Conservation (phyloP, 371 early-diverging fungal genomes). For the Neoconidiobolus thromboides region DNA sequence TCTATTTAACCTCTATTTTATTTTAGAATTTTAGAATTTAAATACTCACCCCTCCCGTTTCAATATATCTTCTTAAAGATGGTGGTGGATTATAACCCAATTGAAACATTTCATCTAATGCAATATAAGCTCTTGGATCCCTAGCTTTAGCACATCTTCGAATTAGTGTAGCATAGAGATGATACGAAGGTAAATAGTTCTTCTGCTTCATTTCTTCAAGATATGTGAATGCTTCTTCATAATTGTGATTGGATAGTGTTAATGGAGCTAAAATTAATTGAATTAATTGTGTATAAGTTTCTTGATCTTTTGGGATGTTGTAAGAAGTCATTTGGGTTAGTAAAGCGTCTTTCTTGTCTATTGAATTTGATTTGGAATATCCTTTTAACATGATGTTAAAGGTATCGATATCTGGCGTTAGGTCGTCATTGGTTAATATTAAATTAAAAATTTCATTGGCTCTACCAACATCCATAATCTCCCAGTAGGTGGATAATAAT, state of each 20-base stretch:
- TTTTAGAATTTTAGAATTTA: too few relatives aligned
- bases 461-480: background rate
- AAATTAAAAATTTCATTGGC: background rate
- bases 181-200: constrained; percentile 35
- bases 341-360: constrained; percentile 28
- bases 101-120: constrained; percentile 49
- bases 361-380: constrained; percentile 26
- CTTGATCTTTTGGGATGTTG: constrained; percentile 26
- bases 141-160: constrained; percentile 34
- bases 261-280: constrained; percentile 15
- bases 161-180: constrained; percentile 29
- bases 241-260: constrained; percentile 20
- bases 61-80: constrained; percentile 14
- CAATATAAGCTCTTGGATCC: constrained; percentile 44
- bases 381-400: constrained; percentile 37
- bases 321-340: constrained; percentile 33
- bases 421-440: constrained; percentile 8
- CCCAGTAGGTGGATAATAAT: background rate
- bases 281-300: constrained; percentile 37
- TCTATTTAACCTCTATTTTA: too few relatives aligned
- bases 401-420: constrained; percentile 32
- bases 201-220: constrained; percentile 57
- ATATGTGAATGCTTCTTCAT: constrained; percentile 56
- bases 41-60: constrained; percentile 11
- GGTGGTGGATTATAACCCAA: constrained; percentile 29